Evolutionary conservation across 352 stramenopile genomes (phyloP).

Genomic region (Globisporangium rhizosaccharum): DNA sequence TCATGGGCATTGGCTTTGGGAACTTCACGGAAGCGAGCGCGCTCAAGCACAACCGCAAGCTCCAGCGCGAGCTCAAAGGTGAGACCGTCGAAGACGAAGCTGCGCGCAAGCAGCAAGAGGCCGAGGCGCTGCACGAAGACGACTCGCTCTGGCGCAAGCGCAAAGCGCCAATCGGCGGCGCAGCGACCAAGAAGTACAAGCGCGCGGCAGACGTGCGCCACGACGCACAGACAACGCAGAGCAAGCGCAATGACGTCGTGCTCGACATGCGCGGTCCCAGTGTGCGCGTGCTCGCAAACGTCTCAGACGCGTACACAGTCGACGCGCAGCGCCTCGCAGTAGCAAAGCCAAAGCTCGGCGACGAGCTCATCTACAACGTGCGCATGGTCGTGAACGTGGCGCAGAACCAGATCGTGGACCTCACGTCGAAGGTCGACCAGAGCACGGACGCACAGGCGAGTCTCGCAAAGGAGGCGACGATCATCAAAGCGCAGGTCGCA

Average conservation of each 20-base stretch:
- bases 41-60: conserved; percentile 88
- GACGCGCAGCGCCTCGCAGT: conserved; percentile 33
- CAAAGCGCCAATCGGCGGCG: conserved; percentile 24
- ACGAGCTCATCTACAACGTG: conserved; percentile 91
- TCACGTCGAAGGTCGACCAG: conserved; percentile 62
- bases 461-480: conserved; percentile 62
- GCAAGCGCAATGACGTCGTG: conserved; percentile 57
- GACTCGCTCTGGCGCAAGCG: conserved; percentile 81
- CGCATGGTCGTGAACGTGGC: conserved; percentile 83
- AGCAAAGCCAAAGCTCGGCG: conserved; percentile 69
- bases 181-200: conserved; percentile 42
- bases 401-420: conserved; percentile 69
- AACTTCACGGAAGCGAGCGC: conserved; percentile 91
- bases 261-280: conserved; percentile 88
- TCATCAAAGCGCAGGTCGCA: conserved; percentile 54
- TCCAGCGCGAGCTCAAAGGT: conserved; percentile 89
- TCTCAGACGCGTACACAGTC: conserved; percentile 64
- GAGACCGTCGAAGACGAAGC: conserved; percentile 45
- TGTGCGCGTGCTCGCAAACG: conserved; percentile 61
- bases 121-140: conserved; percentile 40
- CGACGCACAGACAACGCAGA: conserved; percentile 18
- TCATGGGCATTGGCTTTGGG: conserved; percentile 92
- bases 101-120: conserved; percentile 21
- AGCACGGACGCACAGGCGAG: conserved; percentile 40
- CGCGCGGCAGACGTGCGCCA: conserved; percentile 64